Evolutionary conservation across 768 basidiomycete genomes (phyloP).

Genomic region (Floccularia luteovirens): DNA sequence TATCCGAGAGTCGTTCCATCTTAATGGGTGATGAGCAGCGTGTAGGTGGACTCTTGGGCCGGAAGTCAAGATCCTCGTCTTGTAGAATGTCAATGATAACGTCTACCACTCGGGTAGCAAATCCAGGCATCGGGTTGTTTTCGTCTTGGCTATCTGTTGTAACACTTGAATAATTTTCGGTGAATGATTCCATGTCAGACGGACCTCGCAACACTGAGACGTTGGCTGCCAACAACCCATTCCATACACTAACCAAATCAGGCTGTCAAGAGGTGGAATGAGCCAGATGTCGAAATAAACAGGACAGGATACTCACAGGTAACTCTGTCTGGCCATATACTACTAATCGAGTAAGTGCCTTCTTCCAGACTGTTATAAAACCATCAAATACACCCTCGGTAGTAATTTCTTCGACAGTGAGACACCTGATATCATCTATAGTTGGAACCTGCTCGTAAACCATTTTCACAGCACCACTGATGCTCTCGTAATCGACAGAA

Average conservation of each 20-base stretch:
- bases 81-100: slow-evolving; percentile 42
- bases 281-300: not conserved
- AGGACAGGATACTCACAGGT: slow-evolving; percentile 35
- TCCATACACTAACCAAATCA: slow-evolving; percentile 50
- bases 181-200: no score
- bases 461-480: slow-evolving; percentile 40
- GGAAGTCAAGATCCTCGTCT: slow-evolving; percentile 37
- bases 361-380: slow-evolving; percentile 47
- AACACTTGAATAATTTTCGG: not conserved
- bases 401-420: slow-evolving; percentile 51
- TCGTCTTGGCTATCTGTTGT: slow-evolving; percentile 32
- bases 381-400: slow-evolving; percentile 44
- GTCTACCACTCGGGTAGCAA: slow-evolving; percentile 30
- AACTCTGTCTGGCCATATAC: slow-evolving; percentile 33
- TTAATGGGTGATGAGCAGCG: not conserved
- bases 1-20: not conserved
- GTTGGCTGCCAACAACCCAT: slow-evolving; percentile 43
- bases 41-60: slow-evolving; percentile 13
- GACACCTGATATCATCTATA: slow-evolving; percentile 44
- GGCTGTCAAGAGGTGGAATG: slow-evolving; percentile 17
- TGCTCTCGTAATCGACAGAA: slow-evolving; percentile 38
- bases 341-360: slow-evolving; percentile 33
- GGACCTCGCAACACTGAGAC: slow-evolving; percentile 38
- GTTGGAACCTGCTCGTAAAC: slow-evolving; percentile 48
- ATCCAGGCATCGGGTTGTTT: slow-evolving; percentile 23